phyloP scores from a whole-genome alignment of 2,329 filamentous ascomycete genomes.

The Knoxdaviesia proteae region DNA sequence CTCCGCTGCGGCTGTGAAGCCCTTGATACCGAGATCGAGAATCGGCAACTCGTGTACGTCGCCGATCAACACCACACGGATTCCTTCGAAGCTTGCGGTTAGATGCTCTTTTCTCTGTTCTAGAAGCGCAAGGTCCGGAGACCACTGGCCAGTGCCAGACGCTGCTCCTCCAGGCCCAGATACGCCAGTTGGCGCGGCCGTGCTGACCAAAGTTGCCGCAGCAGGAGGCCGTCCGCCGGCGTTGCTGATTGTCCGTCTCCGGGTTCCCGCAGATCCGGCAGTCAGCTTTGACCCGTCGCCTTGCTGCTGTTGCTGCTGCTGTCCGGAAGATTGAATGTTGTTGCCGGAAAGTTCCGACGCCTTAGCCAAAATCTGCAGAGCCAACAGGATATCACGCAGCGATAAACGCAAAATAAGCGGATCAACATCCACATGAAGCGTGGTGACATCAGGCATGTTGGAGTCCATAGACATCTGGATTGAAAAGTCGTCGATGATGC shows the following conservation, averaged over 20 bases:
- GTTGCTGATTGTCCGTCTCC: neutral
- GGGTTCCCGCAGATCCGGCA: too few relatives aligned
- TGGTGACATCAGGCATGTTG: conserved; percentile 41
- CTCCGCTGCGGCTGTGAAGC: conserved; percentile 63
- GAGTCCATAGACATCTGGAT: conserved; percentile 72
- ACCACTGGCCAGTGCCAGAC: too few relatives aligned
- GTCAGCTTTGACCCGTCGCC: neutral
- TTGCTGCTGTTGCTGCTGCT: conserved; percentile 11
- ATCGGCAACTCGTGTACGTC: conserved; percentile 91
- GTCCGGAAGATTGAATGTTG: conserved; percentile 22
- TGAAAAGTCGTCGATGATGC: conserved; percentile 93
- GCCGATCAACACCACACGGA: conserved; percentile 84
- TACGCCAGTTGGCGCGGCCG: neutral
- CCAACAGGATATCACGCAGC: conserved; percentile 81
- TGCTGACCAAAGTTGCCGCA: conserved; percentile 2
- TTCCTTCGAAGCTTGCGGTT: conserved; percentile 66
- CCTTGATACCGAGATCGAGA: conserved; percentile 80
- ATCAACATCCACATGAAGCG: conserved; percentile 72
- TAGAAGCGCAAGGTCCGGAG: too few relatives aligned
- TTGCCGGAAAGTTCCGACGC: conserved; percentile 70
- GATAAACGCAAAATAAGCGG: conserved; percentile 80
- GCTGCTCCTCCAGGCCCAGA: too few relatives aligned
- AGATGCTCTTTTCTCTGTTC: conserved; percentile 41
- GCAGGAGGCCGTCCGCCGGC: neutral
- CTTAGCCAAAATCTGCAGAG: conserved; percentile 77